Percentiles rank a stretch among this genome's conserved stretches.
Evolutionary conservation across 148 eudicot species (phyloP).

Genomic region (Polygonum maritimum): DNA sequence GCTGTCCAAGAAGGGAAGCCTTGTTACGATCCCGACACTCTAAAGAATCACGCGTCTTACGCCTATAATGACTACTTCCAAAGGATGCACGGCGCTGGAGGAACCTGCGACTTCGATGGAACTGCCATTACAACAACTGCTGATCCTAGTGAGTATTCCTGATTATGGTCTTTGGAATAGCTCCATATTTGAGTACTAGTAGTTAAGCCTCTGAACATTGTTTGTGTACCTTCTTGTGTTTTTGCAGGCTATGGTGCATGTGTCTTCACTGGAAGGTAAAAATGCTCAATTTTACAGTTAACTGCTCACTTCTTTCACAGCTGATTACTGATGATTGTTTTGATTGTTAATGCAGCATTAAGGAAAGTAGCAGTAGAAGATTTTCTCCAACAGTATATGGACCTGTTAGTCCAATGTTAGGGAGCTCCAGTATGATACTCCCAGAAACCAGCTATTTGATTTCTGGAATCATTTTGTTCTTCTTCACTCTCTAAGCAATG

Average conservation of each 20-base stretch:
- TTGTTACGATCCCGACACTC: slow-evolving; percentile 70
- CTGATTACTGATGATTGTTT: background rate
- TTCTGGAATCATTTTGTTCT: slow-evolving; percentile 1
- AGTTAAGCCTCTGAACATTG: background rate
- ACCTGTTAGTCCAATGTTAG: slow-evolving; percentile 8
- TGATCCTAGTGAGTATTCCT: slow-evolving; percentile 60
- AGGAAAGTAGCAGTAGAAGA: slow-evolving; percentile 1
- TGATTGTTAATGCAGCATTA: slow-evolving; percentile 3
- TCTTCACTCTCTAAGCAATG: background rate
- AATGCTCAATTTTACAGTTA: background rate
- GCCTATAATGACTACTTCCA: slow-evolving; percentile 95
- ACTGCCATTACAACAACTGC: slow-evolving; percentile 50
- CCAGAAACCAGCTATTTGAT: background rate
- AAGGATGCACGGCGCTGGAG: slow-evolving; percentile 64
- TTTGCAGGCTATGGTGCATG: slow-evolving; percentile 83
- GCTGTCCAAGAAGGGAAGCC: slow-evolving; percentile 75
- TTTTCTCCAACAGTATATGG: background rate
- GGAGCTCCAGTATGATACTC: background rate
- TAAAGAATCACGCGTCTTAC: slow-evolving; percentile 83
- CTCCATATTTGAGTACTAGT: background rate
- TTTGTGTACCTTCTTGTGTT: slow-evolving; percentile 8
- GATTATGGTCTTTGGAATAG: too few relatives aligned
- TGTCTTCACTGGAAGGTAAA: slow-evolving; percentile 65
- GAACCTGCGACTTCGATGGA: slow-evolving; percentile 90
- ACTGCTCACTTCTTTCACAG: background rate